Evolutionary conservation across 768 basidiomycete species (phyloP), one percentile per base, ranked within the genome.

Genomic region (Baorangia bicolor): DNA sequence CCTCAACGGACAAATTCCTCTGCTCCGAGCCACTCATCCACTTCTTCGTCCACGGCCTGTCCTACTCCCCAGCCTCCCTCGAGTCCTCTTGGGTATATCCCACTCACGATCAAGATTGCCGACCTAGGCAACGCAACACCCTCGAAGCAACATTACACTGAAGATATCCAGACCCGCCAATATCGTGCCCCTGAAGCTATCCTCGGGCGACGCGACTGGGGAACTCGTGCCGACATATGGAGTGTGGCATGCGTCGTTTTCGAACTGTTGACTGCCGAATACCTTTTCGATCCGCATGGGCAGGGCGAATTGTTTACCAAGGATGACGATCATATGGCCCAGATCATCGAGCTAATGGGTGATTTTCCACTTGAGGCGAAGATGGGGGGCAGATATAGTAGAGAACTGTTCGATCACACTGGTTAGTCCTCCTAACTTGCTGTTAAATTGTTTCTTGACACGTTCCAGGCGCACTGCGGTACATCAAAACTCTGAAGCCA

Each of bases 121-220:
- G 94, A 97, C 75, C 76, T 97, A 41, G 94, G 94, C 25, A 97
- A 97, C 69, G 94, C 94, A 25, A 94, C 94, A 34, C 94, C 92
- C 16, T 87, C 90, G n/a, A 87, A 77, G 61, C 85, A 86, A 64
- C 93, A 96, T 69, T 97, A 84, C 69, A 96, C 94, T 10, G 94
- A 95, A 66, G 94, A 94, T 68, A 96, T 95, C 61, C 94, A 96
- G 74, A 97, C 94, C n/a, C 83, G 94, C 40, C 94, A 96, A 68
- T 97, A 97, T 70, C 88, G 94, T 58, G 83, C 90, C 27, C 94
- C 94, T n/a, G 94, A 97, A 71, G 94, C 92, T 51, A 94, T 97
- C 62, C 75, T 95, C 18, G 94, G 94, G 18, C 84, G 86, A 51
- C 82, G 81, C 34, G 90, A 92, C 62, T 97, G 94, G 94, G 91